A percentile compares a stretch with the other conserved stretches of the same genome.
phyloP scores from a whole-genome alignment of 805 yeast species.

The Priceomyces castillae region DNA sequence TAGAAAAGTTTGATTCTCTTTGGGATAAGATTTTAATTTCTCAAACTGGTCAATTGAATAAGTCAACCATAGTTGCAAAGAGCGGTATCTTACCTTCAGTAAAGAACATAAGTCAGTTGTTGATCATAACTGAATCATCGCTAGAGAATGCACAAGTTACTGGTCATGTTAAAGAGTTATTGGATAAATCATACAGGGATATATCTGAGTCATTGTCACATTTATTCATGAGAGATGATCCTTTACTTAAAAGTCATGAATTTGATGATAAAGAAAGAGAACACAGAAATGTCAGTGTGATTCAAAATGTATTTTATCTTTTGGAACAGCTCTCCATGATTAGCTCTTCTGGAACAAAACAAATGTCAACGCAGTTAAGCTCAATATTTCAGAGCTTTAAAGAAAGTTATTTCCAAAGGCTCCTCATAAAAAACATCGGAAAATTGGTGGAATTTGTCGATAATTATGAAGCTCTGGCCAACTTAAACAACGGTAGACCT shows the following conservation, averaged over 20 bases:
- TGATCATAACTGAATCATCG: slow-evolving; percentile 33
- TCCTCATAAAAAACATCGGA: slow-evolving; percentile 53
- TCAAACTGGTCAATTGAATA: slow-evolving; percentile 45
- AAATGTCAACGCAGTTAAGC: slow-evolving; percentile 24
- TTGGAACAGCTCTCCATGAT: slow-evolving; percentile 30
- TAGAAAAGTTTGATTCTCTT: slow-evolving; percentile 47
- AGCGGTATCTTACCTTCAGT: slow-evolving; percentile 35
- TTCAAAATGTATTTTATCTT: slow-evolving; percentile 39
- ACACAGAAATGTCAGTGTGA: slow-evolving; percentile 36
- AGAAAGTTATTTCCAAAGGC: slow-evolving; percentile 31
- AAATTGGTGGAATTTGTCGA: slow-evolving; percentile 63
- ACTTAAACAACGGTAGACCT: slow-evolving; percentile 51
- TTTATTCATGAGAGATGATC: slow-evolving; percentile 40
- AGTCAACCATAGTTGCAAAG: slow-evolving; percentile 34
- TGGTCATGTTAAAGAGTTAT: slow-evolving; percentile 20
- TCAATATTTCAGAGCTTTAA: slow-evolving; percentile 27
- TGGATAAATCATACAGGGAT: slow-evolving; percentile 29
- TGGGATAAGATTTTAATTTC: slow-evolving; percentile 61
- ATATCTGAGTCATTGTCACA: slow-evolving; percentile 33
- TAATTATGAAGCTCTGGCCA: slow-evolving; percentile 54
- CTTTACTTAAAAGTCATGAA: slow-evolving; percentile 40
- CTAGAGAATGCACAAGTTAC: slow-evolving; percentile 19
- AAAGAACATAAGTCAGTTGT: slow-evolving; percentile 31
- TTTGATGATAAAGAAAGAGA: slow-evolving; percentile 44
- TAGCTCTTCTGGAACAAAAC: slow-evolving; percentile 20